A percentile compares a stretch with the other conserved stretches of the same genome.
phyloP scores from a whole-genome alignment of 352 stramenopile genomes.

The Pythium biforme region DNA sequence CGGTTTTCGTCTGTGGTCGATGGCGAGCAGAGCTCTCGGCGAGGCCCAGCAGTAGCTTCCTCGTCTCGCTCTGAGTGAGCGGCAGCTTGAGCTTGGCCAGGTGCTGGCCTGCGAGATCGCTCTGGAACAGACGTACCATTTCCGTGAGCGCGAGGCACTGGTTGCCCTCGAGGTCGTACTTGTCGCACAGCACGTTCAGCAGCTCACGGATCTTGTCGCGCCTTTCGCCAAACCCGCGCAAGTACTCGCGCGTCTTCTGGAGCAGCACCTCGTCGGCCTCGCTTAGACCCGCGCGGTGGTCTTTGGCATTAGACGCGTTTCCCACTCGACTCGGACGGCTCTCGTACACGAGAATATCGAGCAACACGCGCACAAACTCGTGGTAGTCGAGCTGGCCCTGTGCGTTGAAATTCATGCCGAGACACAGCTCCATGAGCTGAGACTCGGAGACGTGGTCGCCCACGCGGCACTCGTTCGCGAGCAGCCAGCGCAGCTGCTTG shows the following conservation, averaged over 20 bases:
- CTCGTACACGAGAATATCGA: constrained; percentile 61
- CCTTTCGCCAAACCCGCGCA: constrained; percentile 37
- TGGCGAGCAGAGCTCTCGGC: not conserved
- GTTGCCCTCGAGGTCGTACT: constrained; percentile 44
- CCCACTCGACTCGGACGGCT: constrained; percentile 22
- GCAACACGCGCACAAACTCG: constrained; percentile 47
- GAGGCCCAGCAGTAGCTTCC: constrained; percentile 28
- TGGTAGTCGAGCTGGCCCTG: constrained; percentile 50
- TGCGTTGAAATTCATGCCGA: constrained; percentile 61
- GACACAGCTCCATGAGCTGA: constrained; percentile 50
- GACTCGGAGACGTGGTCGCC: constrained; percentile 34
- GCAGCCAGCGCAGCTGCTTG: constrained; percentile 46
- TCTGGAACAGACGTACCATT: constrained; percentile 35
- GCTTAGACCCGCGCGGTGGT: not conserved
- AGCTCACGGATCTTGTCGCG: constrained; percentile 22
- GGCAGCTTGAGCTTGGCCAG: constrained; percentile 31
- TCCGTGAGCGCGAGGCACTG: constrained; percentile 38
- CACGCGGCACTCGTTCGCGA: constrained; percentile 36
- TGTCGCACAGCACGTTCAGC: constrained; percentile 41
- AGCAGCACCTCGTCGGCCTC: constrained; percentile 13
- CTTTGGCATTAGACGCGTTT: not conserved
- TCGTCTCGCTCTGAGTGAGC: constrained; percentile 36
- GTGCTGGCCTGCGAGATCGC: constrained; percentile 41
- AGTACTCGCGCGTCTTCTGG: constrained; percentile 36
- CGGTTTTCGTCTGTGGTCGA: not conserved